Percentiles rank a stretch among this genome's conserved stretches.
These are phyloP conservation scores for Tubosaeta sp. DNA, from an alignment of 768 basidiomycete genomes.

Conservation along the genomic window DNA sequence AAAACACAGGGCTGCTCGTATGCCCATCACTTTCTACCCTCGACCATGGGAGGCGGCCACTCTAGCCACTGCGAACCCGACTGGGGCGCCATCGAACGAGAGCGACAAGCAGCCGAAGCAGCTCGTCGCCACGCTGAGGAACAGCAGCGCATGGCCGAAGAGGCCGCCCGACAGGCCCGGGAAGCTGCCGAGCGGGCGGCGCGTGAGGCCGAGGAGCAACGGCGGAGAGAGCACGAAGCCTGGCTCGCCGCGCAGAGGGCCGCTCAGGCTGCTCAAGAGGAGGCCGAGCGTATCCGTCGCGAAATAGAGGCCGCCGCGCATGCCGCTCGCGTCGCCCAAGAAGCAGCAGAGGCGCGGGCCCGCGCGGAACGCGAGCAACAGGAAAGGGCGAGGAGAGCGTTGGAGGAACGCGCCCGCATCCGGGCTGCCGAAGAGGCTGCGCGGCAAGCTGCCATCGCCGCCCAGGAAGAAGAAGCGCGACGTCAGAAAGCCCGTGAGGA, in stretches of 20 bases:
- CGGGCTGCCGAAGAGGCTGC: constrained; percentile 23
- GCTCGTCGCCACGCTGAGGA: constrained; percentile 22
- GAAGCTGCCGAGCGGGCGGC: constrained; percentile 22
- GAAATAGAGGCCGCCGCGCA: constrained; percentile 18
- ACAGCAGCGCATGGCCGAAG: constrained; percentile 12
- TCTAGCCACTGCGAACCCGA: constrained; percentile 22
- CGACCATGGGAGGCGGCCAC: constrained; percentile 25
- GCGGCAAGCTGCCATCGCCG: constrained; percentile 19
- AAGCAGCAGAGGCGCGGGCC: constrained; percentile 23
- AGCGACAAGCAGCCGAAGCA: constrained; percentile 16
- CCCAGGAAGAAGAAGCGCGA: constrained; percentile 22
- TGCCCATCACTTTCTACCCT: neutral
- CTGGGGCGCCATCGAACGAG: constrained; percentile 21
- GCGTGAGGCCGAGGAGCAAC: constrained; percentile 19
- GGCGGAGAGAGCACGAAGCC: constrained; percentile 13
- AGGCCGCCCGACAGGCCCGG: constrained; percentile 16
- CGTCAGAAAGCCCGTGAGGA: constrained; percentile 20
- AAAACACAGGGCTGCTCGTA: neutral
- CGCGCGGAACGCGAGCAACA: constrained; percentile 22
- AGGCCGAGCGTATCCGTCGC: constrained; percentile 21
- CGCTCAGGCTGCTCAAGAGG: constrained; percentile 19
- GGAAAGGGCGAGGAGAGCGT: constrained; percentile 12
- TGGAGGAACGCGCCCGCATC: constrained; percentile 20
- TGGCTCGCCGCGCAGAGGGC: constrained; percentile 20
- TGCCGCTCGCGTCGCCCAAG: constrained; percentile 21